Conservation (phyloP, 1,284 basidiomycete genomes). For the Cerioporus squamosus region DNA sequence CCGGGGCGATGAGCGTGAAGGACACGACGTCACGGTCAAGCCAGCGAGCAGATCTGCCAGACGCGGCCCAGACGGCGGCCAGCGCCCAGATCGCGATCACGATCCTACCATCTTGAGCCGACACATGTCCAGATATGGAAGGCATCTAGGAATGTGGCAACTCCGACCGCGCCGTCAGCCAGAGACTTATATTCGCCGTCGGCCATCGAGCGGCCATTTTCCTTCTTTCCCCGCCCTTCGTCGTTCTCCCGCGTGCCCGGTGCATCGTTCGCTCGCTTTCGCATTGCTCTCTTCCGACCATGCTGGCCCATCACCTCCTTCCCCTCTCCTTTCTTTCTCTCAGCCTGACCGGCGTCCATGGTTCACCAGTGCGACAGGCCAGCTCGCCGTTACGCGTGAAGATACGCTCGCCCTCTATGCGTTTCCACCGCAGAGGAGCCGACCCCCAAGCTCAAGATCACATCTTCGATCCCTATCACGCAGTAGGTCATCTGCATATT, state of each 20-base stretch:
- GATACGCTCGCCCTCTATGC: not conserved
- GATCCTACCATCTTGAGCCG: constrained; percentile 4
- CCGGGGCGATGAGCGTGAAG: not conserved
- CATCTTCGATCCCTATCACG: constrained; percentile 25
- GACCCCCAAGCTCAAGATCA: not conserved
- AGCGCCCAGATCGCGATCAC: not conserved
- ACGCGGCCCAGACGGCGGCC: not conserved
- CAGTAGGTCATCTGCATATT: constrained; percentile 12
- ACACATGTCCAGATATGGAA: constrained; percentile 6
- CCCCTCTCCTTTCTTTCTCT: not conserved
- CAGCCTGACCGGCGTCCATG: too few relatives aligned
- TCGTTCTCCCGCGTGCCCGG: not conserved
- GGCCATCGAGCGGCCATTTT: not conserved
- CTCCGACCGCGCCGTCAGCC: not conserved
- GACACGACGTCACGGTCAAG: not conserved
- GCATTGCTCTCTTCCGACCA: not conserved
- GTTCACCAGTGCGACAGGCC: not conserved
- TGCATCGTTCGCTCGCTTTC: not conserved
- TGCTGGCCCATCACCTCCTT: not conserved
- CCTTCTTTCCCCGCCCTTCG: not conserved
- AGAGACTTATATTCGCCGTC: not conserved
- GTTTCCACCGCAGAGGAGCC: not conserved
- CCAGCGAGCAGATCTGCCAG: not conserved
- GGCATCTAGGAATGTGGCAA: constrained; percentile 11
- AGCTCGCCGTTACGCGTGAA: too few relatives aligned